Evolutionary conservation across 768 basidiomycete genomes (phyloP).

Genomic region (Kwoniella botswanensis): DNA sequence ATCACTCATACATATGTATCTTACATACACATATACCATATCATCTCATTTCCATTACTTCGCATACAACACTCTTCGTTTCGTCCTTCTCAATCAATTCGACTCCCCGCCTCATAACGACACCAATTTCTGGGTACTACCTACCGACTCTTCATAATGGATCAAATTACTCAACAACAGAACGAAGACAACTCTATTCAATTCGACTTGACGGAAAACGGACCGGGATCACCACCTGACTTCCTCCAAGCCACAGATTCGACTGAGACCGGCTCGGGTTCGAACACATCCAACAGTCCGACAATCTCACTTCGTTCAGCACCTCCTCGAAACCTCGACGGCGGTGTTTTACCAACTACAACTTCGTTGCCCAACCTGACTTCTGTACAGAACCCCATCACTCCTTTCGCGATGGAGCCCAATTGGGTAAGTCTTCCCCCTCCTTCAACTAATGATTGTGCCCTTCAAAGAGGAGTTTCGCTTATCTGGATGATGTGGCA

Average conservation of each 20-base stretch:
- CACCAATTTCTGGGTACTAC: background rate
- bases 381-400: slow-evolving; percentile 9
- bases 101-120: no score
- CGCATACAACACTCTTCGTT: background rate
- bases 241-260: background rate
- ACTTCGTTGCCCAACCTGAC: slow-evolving; percentile 35
- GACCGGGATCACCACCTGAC: background rate
- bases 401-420: slow-evolving; percentile 29
- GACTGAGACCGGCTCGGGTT: background rate
- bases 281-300: background rate
- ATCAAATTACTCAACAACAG: background rate
- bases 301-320: slow-evolving; percentile 1
- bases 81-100: background rate
- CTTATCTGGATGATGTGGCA: no score
- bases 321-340: slow-evolving; percentile 3
- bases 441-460: background rate
- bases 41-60: background rate
- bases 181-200: background rate
- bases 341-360: background rate
- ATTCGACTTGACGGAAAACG: background rate
- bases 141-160: background rate
- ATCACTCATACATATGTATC: background rate
- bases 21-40: background rate
- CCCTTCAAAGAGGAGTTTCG: no score
- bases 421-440: slow-evolving; percentile 30